Percentiles rank a stretch among this genome's conserved stretches.
Evolutionary conservation across 2,329 filamentous ascomycete species (phyloP).

Genomic region (Fusarium humuli): DNA sequence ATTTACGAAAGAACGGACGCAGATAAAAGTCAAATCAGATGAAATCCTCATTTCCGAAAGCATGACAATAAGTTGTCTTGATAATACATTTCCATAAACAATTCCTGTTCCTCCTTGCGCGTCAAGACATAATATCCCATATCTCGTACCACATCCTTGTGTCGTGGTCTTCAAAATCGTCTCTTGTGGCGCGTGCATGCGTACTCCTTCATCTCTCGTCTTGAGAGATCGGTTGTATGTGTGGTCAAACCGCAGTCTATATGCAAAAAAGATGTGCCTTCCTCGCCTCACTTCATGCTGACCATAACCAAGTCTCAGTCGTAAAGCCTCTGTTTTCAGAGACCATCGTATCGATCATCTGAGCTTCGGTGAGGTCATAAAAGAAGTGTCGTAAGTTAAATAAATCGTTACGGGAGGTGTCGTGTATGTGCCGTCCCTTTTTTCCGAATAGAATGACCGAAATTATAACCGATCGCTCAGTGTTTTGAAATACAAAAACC

Average conservation of each 20-base stretch:
- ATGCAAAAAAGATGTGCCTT: conserved; percentile 40
- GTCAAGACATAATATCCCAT: conserved; percentile 37
- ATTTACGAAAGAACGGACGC: neutral
- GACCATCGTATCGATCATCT: conserved; percentile 26
- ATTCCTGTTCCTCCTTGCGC: conserved; percentile 34
- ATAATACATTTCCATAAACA: conserved; percentile 45
- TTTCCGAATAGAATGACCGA: conserved; percentile 37
- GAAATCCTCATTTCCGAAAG: conserved; percentile 37
- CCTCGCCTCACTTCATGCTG: conserved; percentile 30
- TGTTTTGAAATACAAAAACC: conserved; percentile 42
- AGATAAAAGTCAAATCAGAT: conserved; percentile 17
- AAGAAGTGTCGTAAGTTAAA: conserved; percentile 1
- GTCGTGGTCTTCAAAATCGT: conserved; percentile 37
- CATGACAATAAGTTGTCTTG: conserved; percentile 32
- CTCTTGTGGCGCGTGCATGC: conserved; percentile 36
- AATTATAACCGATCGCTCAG: conserved; percentile 41
- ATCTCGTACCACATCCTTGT: conserved; percentile 38
- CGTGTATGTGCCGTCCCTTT: conserved; percentile 30
- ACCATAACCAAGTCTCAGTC: neutral
- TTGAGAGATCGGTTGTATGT: conserved; percentile 34
- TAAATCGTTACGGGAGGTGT: conserved; percentile 19
- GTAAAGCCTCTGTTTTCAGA: conserved; percentile 32
- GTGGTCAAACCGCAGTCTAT: conserved; percentile 44
- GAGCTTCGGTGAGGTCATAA: neutral
- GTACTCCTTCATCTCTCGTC: conserved; percentile 25